Evolutionary conservation across 2,329 filamentous ascomycete genomes (phyloP), one percentile per base, ranked within the genome.

Genomic region (Aureobasidium uvarum): DNA sequence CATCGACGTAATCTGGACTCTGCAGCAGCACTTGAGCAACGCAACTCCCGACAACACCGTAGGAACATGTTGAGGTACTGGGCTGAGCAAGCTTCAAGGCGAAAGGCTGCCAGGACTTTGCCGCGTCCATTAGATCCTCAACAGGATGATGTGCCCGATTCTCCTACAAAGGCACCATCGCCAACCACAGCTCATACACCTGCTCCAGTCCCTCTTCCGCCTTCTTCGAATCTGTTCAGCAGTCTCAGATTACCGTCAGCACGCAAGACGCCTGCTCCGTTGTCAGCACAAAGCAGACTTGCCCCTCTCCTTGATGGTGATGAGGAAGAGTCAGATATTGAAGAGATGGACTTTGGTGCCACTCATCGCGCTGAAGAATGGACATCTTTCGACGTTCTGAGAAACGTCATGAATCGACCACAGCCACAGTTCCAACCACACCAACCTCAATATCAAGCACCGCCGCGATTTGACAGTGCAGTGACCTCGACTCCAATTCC

Each of bases 61-160:
- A 78, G 82, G 65, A 80, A 80, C 36, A 83, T 86, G 77, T 74
- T 87, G 56, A 77, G 81, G 28, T 80, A 82, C 67, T 88, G 85
- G 85, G 71, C 77, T 14, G 79, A 81, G 18, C 80, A 79, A 62
- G 77, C 81, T 67, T 64, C 72, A 1, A 73, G 75, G 33, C 66
- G 68, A 10, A 68, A 70, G 23, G 56, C 66, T 1, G 65, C 66
- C 7, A 69, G 66, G n/a, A 65, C 56, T 3, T 39, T 62, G 25
- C 59, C 59, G 16, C 11, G 52, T 6, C 45, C 45, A 6, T 11
- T 33, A 2, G 45, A 18, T n/a, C 33, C 55, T 36, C 63, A 45
- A 20, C 41, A 50, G 11, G 65, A 66, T 28, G 62, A 66, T 10
- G 41, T 14, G 16, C 68, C 41, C 11, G 71, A 71, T 16, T 51